Base-by-base conservation (phyloP, 2,329 filamentous ascomycete genomes). In the Monosporascus sp. region DNA sequence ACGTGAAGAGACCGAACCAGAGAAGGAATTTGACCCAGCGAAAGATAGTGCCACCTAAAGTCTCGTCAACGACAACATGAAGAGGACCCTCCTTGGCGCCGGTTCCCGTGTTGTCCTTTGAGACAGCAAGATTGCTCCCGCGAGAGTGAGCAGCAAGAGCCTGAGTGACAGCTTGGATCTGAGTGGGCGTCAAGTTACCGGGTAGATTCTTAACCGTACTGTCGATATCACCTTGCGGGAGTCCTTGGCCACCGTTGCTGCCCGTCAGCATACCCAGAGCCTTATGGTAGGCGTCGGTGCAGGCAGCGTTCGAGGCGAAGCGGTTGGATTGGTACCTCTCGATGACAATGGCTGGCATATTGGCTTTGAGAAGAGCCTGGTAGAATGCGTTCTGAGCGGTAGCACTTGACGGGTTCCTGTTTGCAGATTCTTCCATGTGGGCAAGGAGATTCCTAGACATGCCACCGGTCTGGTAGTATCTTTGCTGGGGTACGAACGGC, bases 31-130 rank as follows among this genome's bases (percentile, higher is more conserved):
- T 95, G 70, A 93, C 76, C 92, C 91, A 97, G 68, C 90, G 89
- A 73, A 97, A 96, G 55, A 97, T 79, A 35, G 82, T 80, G 58
- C 82, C 85, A 52, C 89, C 85, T 50, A 89, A 79, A 17, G 90
- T 90, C 70, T 99, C 94, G 64, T 97, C 92, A 6, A 99, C 90
- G 14, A 97, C 89, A 43, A 99, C 94, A 66, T 97, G 92, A 27
- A 99, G 82, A n/a, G 93, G 93, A 47, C 88, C 84, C 38, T 87
- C 85, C 72, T 92, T 95, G 27, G 79, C 81, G 37, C 91, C 91
- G 48, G 82, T 83, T 39, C 60, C 60, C 20, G 85, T 84, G 46
- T 66, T 65, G 55, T 73, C 72, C 53, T 72, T 73, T 46, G 77
- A 72, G 22, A 77, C 70, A 8, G 84, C 80, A 54, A 88, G 73